Evolutionary conservation across 495 filamentous ascomycete genomes (phyloP).

Genomic region (Pyrenula massariospora): DNA sequence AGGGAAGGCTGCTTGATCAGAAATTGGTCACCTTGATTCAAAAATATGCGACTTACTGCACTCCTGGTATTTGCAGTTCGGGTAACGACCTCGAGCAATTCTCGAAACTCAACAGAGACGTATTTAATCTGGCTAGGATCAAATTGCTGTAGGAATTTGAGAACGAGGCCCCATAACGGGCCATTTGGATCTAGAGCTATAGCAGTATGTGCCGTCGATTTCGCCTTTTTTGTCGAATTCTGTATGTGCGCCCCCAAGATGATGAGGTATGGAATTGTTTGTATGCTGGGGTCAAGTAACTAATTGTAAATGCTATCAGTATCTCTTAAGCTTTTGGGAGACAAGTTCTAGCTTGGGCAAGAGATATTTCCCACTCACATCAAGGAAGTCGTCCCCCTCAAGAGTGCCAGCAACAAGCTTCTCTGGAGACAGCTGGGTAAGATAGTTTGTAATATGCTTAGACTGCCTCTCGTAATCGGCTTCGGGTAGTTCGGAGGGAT

Average conservation of each 20-base stretch:
- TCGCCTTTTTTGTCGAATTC: constrained; percentile 12
- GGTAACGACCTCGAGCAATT: constrained; percentile 35
- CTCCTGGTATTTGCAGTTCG: constrained; percentile 23
- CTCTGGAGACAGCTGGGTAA: not conserved
- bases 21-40: not conserved
- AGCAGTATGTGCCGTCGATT: constrained; percentile 5
- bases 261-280: constrained; percentile 31
- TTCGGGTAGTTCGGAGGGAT: not conserved
- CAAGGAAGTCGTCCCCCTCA: not conserved
- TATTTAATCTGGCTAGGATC: constrained; percentile 51
- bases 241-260: constrained; percentile 24
- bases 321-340: no score
- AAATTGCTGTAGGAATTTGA: constrained; percentile 37
- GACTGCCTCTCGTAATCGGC: not conserved
- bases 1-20: constrained; percentile 42
- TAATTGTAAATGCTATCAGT: constrained; percentile 4
- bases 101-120: constrained; percentile 38
- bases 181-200: constrained; percentile 19
- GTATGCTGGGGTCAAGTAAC: constrained; percentile 28
- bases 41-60: constrained; percentile 23
- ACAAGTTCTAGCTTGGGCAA: no score
- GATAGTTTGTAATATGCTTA: not conserved
- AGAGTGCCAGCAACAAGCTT: not conserved
- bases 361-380: not conserved
- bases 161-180: constrained; percentile 33